A percentile compares a stretch with the other conserved stretches of the same genome.
Conservation (phyloP, 2,329 filamentous ascomycete species). For the Fulvia fulva region DNA sequence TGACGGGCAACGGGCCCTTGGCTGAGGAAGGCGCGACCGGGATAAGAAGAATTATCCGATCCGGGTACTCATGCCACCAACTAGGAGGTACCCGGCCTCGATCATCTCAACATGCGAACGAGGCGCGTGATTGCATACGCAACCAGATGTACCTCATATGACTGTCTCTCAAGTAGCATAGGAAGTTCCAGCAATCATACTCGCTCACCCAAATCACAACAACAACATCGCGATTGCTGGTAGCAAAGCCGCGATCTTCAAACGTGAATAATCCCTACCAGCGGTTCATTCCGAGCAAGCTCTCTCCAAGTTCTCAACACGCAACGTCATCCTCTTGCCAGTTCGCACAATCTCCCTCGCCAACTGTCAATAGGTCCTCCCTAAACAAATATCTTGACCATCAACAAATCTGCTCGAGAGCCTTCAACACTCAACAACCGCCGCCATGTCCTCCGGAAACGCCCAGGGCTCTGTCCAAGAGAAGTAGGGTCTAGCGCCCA, state of each 20-base stretch:
- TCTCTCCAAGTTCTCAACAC: neutral
- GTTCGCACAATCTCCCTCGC: neutral
- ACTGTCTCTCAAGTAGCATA: neutral
- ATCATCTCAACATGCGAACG: neutral
- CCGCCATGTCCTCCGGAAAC: conserved; percentile 20
- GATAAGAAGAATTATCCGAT: neutral
- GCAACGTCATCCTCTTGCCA: conserved; percentile 1
- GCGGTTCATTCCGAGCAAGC: neutral
- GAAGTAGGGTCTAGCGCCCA: conserved; percentile 14
- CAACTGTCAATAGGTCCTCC: neutral
- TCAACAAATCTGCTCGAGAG: conserved; percentile 4
- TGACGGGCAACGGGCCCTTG: too few relatives aligned
- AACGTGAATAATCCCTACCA: neutral
- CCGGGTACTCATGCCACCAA: neutral
- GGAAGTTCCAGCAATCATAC: neutral
- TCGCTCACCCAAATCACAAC: neutral
- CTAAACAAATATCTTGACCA: neutral
- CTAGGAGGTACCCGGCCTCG: neutral
- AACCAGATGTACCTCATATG: neutral
- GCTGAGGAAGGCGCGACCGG: too few relatives aligned
- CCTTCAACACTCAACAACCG: conserved; percentile 9
- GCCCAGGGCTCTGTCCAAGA: conserved; percentile 25
- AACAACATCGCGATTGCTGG: neutral
- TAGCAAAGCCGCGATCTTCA: neutral
- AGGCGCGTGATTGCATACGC: neutral